Base-by-base conservation (phyloP, 208 protist species). In the Acanthamoeba royreba region DNA sequence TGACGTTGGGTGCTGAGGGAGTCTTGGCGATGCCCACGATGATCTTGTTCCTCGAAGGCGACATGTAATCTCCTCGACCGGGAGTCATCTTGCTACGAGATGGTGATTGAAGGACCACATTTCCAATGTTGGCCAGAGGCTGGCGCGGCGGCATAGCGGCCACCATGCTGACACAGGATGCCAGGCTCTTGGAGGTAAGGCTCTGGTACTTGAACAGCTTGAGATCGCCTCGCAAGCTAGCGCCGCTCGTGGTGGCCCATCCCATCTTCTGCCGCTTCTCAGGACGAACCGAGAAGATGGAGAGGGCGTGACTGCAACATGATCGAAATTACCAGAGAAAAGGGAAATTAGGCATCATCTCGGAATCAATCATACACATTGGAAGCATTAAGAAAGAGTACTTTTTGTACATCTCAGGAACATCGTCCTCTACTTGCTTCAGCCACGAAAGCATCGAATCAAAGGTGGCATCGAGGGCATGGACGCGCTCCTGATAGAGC, bases 361-460 rank as follows among this genome's bases (percentile, higher is more conserved):
- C n/a, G n/a, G n/a, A n/a, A n/a, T n/a, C n/a, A n/a, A n/a, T n/a
- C n/a, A n/a, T n/a, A n/a, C n/a, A n/a, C n/a, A n/a, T 2, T 9
- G 43, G 74, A 40, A 8, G 38, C 0, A 28, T 45, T 4, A 4
- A n/a, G 40, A 31, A 22, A 47, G 19, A 1, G 11, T 85, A 85
- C 74, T 45, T 85, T 28, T 53, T 85, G 74, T 85, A 85, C 74
- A 53, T 85, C 74, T 85, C 74, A 19, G 74, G 74, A 22, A 85
- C 74, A 22, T 85, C 74, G 15, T 85, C 22, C 28, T 85, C 42
- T 0, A 85, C 74, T 53, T 85, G 42, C 3, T 45, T 19, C 25
- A 85, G 25, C 74, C 74, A 85, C 17, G 46, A 38, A 17, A 31
- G 46, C 74, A 85, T 85, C 1, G 74, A 49, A 22, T 19, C 43